Evolutionary conservation across 78 protist species (phyloP).

Genomic region (Pelomyxa schiedti): DNA sequence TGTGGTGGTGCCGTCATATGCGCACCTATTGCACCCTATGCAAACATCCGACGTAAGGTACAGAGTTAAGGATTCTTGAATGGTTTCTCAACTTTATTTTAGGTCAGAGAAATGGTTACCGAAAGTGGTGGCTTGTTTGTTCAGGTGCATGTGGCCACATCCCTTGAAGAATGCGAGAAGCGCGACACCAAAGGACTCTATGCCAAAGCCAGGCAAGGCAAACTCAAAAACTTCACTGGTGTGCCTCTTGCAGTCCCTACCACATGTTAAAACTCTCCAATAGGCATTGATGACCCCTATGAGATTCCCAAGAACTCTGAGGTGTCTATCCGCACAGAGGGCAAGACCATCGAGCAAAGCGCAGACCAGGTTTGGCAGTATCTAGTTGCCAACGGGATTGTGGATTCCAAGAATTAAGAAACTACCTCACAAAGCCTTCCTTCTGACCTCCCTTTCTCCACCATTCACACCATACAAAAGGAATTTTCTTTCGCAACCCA

Average conservation of each 20-base stretch:
- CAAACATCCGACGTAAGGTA: no score
- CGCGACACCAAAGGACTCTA: slow-evolving; percentile 53
- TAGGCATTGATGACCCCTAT: slow-evolving; percentile 57
- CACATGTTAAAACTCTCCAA: no score
- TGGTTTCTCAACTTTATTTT: no score
- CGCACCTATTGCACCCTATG: slow-evolving; percentile 55
- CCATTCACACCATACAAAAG: no score
- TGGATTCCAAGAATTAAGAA: no score
- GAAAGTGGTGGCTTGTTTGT: slow-evolving; percentile 29
- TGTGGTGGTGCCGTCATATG: slow-evolving; percentile 48
- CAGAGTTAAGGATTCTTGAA: no score
- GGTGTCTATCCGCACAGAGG: slow-evolving; percentile 29
- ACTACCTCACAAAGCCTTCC: no score
- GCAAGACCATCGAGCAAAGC: slow-evolving; percentile 18
- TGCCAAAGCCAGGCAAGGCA: slow-evolving; percentile 44
- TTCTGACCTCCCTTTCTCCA: no score
- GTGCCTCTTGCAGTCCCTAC: no score
- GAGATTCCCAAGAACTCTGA: slow-evolving; percentile 40
- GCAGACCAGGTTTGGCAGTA: slow-evolving; percentile 12
- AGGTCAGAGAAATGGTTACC: slow-evolving; percentile 5
- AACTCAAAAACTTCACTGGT: slow-evolving; percentile 50
- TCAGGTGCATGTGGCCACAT: slow-evolving; percentile 34
- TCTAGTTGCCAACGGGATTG: no score
- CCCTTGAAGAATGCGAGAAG: slow-evolving; percentile 40
- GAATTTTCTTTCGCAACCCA: no score